Base-by-base conservation (phyloP, 306 rosid genomes). In the Cyamopsis tetragonoloba region DNA sequence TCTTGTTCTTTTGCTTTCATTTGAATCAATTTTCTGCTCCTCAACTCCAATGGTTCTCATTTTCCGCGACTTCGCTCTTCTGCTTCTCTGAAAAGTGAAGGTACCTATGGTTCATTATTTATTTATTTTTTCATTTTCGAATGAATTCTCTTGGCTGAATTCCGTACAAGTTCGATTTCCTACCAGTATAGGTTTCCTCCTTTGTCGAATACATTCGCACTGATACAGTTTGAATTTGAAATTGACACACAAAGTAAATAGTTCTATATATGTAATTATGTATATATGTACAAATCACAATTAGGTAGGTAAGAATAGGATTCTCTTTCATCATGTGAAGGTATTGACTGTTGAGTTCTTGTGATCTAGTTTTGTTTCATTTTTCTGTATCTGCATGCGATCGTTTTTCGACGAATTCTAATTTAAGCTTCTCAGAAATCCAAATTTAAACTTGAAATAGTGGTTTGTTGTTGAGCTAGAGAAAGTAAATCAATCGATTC, bases 101-200 rank as follows among this genome's bases (percentile, higher is more conserved):
- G 69, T 75, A 32, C 0, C 5, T 50, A 55, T 6, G 13, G 46
- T n/a, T n/a, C n/a, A n/a, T n/a, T n/a, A n/a, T n/a, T n/a, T n/a
- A n/a, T n/a, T n/a, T n/a, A 0, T 30, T 0, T 27, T 13, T 32
- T 38, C 10, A 8, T 50, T 20, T 60, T 59, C 3, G 3, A 42
- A 22, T 60, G 62, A 42, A 2, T 58, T 76, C 38, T 5, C 30
- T 20, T 2, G 32, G 19, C 22, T 64, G 74, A 78, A 58, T 62
- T 70, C 26, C 8, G 13, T 24, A 13, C 14, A 67, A 72, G 15
- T 66, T 72, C 4, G 20, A 23, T 67, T 26, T 19, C 5, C 62
- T 70, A 10, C n/a, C 10, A 22, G 14, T 48, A 23, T 53, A 15
- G 34, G 13, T 61, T 68, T 60, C 3, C n/a, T n/a, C 38, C 42